These are phyloP conservation scores for Borealophlyctis nickersoniae DNA, from an alignment of 192 early-diverging fungal species.

Conservation along the genomic window DNA sequence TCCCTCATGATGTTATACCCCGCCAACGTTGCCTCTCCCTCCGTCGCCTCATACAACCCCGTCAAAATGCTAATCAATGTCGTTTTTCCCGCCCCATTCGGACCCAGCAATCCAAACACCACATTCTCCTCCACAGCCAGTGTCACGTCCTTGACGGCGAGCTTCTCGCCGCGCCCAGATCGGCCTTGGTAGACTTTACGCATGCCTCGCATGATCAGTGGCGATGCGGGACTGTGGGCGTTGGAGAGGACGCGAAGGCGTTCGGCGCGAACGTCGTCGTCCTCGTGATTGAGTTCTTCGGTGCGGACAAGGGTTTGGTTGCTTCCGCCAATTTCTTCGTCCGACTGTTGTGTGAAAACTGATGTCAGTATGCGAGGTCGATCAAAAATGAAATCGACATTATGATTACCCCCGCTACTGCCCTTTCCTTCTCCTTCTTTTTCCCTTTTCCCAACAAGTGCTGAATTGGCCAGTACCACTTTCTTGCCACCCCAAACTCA, in stretches of 20 bases:
- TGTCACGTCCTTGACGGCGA: slow-evolving; percentile 66
- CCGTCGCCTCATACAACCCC: slow-evolving; percentile 56
- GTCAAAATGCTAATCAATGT: slow-evolving; percentile 71
- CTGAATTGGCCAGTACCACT: slow-evolving; percentile 62
- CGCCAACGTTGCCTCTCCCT: slow-evolving; percentile 54
- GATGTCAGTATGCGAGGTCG: too few species aligned
- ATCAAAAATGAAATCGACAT: neutral
- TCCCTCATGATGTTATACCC: slow-evolving; percentile 54
- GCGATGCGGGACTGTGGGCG: slow-evolving; percentile 34
- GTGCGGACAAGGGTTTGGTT: too few species aligned
- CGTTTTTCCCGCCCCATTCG: slow-evolving; percentile 60
- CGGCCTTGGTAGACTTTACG: slow-evolving; percentile 57
- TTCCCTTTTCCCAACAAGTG: slow-evolving; percentile 27
- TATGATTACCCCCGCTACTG: neutral
- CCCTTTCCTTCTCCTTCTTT: neutral
- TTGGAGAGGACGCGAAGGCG: slow-evolving; percentile 45
- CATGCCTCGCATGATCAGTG: slow-evolving; percentile 60
- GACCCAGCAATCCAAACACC: slow-evolving; percentile 67
- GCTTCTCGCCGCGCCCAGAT: slow-evolving; percentile 37
- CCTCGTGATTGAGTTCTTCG: slow-evolving; percentile 40
- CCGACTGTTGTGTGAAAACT: too few species aligned
- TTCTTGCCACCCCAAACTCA: slow-evolving; percentile 62
- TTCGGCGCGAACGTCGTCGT: slow-evolving; percentile 65
- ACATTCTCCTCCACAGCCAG: slow-evolving; percentile 58
- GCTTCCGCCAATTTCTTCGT: too few species aligned